Percentiles rank a stretch among this genome's conserved stretches.
Evolutionary conservation across 106 monocot genomes (phyloP).

Genomic region (Iris macrosiphon): DNA sequence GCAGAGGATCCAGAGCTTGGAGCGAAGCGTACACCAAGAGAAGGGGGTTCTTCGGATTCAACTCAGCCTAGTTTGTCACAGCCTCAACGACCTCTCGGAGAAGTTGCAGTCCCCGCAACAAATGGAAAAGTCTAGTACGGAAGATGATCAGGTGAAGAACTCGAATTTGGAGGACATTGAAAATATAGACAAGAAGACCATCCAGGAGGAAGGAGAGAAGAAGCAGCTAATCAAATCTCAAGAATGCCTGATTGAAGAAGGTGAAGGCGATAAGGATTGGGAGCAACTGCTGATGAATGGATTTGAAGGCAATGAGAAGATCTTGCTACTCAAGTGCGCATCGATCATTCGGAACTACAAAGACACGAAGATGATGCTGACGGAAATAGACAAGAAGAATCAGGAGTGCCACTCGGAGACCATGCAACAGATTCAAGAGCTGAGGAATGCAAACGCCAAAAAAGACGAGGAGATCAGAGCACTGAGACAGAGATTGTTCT

Average conservation of each 20-base stretch:
- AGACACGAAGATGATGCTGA: slow-evolving; percentile 53
- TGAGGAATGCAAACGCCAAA: slow-evolving; percentile 35
- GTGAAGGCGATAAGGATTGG: slow-evolving; percentile 6
- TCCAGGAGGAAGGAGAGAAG: not conserved
- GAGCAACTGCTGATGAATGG: slow-evolving; percentile 35
- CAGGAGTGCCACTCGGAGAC: slow-evolving; percentile 35
- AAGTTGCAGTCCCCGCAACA: slow-evolving; percentile 14
- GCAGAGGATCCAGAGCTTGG: slow-evolving; percentile 17
- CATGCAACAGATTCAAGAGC: slow-evolving; percentile 39
- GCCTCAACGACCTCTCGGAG: slow-evolving; percentile 21
- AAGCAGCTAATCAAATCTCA: not conserved
- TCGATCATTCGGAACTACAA: slow-evolving; percentile 65
- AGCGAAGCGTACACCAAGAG: slow-evolving; percentile 16
- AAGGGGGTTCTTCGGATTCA: slow-evolving; percentile 8
- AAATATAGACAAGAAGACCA: not conserved
- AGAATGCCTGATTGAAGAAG: slow-evolving; percentile 6
- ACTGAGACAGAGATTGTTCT: slow-evolving; percentile 39
- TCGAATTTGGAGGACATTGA: not conserved
- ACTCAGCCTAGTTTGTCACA: slow-evolving; percentile 11
- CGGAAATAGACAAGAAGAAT: slow-evolving; percentile 40
- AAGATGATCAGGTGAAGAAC: not conserved
- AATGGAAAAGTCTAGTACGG: not conserved
- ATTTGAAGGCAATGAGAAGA: slow-evolving; percentile 51
- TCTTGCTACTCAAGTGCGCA: slow-evolving; percentile 60
- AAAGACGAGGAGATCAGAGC: slow-evolving; percentile 73